Conservation (phyloP, 176 grass and related monocot genomes). For the Luzula sylvatica region DNA sequence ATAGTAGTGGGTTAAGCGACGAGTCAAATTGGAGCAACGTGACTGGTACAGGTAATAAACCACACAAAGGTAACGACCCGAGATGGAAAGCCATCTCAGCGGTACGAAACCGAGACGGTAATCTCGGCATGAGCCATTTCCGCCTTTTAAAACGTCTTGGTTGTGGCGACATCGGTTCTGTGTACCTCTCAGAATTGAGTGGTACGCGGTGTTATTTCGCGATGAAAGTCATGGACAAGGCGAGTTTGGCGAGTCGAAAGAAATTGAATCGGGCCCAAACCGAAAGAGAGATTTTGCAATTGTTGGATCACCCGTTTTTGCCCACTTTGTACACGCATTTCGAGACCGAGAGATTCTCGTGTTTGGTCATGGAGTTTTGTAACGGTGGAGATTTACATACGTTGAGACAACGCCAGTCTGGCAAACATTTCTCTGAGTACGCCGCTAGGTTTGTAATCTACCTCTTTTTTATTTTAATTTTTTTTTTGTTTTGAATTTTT, state of each 20-base stretch:
- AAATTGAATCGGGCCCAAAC: constrained; percentile 87
- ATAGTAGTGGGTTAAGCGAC: constrained; percentile 85
- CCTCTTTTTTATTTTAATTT: no score
- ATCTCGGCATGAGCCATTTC: constrained; percentile 92
- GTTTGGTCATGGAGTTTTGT: constrained; percentile 97
- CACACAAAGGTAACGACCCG: constrained; percentile 92
- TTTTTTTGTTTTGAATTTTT: no score
- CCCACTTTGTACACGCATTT: constrained; percentile 88
- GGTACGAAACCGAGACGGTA: constrained; percentile 56
- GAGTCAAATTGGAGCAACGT: constrained; percentile 88
- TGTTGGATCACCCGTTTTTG: constrained; percentile 82
- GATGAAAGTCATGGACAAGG: constrained; percentile 98
- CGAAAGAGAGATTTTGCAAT: constrained; percentile 80
- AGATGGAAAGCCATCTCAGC: constrained; percentile 82
- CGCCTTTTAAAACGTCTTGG: constrained; percentile 79
- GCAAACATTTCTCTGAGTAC: constrained; percentile 81
- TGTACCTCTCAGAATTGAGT: constrained; percentile 91
- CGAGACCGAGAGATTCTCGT: constrained; percentile 81
- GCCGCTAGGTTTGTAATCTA: constrained; percentile 55
- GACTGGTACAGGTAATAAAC: constrained; percentile 58
- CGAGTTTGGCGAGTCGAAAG: constrained; percentile 74
- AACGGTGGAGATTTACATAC: constrained; percentile 90
- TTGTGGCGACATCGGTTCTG: constrained; percentile 86
- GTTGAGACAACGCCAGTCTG: constrained; percentile 65
- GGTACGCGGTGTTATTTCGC: constrained; percentile 88